Conservation (phyloP, 2,329 filamentous ascomycete genomes). For the Cordyceps cateniannulata region DNA sequence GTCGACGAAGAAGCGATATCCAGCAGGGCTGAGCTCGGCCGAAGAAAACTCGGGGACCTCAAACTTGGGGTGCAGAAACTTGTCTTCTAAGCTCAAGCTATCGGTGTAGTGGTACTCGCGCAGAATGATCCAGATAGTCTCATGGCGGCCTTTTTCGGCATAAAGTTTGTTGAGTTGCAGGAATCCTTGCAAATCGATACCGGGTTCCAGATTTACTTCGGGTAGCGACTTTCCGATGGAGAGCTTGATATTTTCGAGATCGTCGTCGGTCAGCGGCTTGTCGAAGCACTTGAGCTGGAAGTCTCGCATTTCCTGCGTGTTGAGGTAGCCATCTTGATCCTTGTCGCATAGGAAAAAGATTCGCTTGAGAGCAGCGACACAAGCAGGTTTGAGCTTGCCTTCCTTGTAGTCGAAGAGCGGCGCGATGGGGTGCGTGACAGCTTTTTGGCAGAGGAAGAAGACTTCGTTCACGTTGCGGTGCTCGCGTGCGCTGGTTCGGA, state of each 20-base stretch:
- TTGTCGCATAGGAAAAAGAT: constrained; percentile 96
- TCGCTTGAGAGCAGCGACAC: constrained; percentile 75
- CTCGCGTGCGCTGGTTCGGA: constrained; percentile 85
- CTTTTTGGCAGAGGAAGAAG: constrained; percentile 97
- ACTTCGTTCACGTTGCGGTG: constrained; percentile 93
- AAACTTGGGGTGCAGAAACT: constrained; percentile 86
- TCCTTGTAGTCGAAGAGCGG: constrained; percentile 97
- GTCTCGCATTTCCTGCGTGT: constrained; percentile 81
- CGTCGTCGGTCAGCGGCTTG: constrained; percentile 72
- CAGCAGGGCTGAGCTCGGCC: constrained; percentile 86
- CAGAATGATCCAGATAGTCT: constrained; percentile 97
- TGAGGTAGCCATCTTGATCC: constrained; percentile 89
- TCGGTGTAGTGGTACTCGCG: constrained; percentile 95
- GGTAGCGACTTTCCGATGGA: constrained; percentile 68
- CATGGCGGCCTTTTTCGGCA: constrained; percentile 92
- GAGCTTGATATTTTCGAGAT: constrained; percentile 85
- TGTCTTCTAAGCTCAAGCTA: constrained; percentile 84
- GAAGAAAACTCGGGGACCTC: constrained; percentile 90
- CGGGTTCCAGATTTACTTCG: constrained; percentile 55
- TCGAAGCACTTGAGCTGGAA: constrained; percentile 93
- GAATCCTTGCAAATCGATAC: constrained; percentile 79
- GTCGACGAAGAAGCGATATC: constrained; percentile 97
- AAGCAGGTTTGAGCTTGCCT: constrained; percentile 76
- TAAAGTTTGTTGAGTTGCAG: constrained; percentile 91
- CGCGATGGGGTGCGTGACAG: constrained; percentile 93